Evolutionary conservation across 345 rosid genomes (phyloP), one percentile per base, ranked within the genome.

Genomic region (Euphorbia pulcherrima): DNA sequence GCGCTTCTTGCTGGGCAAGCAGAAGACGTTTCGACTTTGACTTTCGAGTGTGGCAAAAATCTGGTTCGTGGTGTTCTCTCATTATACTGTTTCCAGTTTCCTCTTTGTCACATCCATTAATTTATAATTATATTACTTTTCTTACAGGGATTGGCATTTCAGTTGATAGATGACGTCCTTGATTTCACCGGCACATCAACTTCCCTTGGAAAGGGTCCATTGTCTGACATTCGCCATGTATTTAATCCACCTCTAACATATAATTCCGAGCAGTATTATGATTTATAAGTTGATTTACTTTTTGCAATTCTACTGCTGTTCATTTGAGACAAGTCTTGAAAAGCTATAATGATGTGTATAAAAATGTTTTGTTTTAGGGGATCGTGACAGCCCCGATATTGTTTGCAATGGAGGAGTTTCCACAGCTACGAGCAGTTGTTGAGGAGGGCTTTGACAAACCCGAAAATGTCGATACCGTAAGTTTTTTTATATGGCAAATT

Each of bases 181-280:
- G 97, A 92, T 82, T 94, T 88, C 84, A 94, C 90, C 0, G 97
- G 97, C 81, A 94, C 99, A 28, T 84, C 97, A 24, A 80, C 97
- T 46, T 92, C 96, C 39, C 90, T 94, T 16, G 97, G 97, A 65
- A 94, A 94, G 84, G 99, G 96, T 70, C 83, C 99, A 60, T 81
- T 89, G 41, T 81, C 97, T 1, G 93, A 92, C 79, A 89, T 94
- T 28, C 84, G 78, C 46, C 97, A 87, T 77, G 92, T 89, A 87
- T 81, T n/a, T n/a, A n/a, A n/a, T 68, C 48, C 47, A 62, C 79
- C 82, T 55, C 44, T 67, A 66, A 48, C 9, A 39, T 57, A 44
- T 40, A 37, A 29, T 68, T 58, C 65, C 54, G 30, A 29, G n/a
- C n/a, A n/a, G n/a, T n/a, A 55, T 28, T 17, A 2, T 40, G 51